Base-by-base conservation (phyloP, 257 asterid genomes). In the Coffea eugenioides region DNA sequence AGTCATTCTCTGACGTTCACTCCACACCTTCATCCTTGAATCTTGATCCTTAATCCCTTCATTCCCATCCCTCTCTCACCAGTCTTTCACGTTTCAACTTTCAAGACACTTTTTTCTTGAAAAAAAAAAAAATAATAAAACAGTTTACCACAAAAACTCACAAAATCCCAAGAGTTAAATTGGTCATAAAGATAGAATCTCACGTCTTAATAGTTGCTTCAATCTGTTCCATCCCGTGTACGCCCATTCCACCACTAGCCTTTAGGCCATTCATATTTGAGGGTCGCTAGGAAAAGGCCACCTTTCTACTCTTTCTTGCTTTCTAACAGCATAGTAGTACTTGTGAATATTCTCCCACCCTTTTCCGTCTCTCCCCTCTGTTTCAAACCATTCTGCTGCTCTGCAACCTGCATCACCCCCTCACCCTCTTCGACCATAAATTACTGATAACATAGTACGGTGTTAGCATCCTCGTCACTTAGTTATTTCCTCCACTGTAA, bases 21-120 rank as follows among this genome's bases (percentile, higher is more conserved):
- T 15, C 82, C 78, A 65, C 88, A 81, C 83, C 82, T 88, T 48
- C 80, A 69, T 61, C 78, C 82, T 39, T 39, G 43, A 39, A 39
- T 39, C 82, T 88, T 48, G 78, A 74, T 61, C 78, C 82, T 75
- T 77, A 83, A 73, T 52, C 59, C 18, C 59, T 13, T 46, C 52
- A 73, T 57, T 45, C 61, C 61, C 41, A 39, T 71, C 41, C 56
- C 84, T 82, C 75, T 78, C 76, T 85, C 87, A 81, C 85, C 87
- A 80, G 62, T 79, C 73, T 18, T 65, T 83, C 73, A 83, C 87
- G 70, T 81, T 77, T 41, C 61, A 23, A 23, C 71, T 39, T 39
- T 39, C 43, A 39, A 39, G 43, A 11, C 49, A 21, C 70, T 56
- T 34, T 43, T 25, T 43, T 46, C 34, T 66, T 39, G 43, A 3